phyloP scores from a whole-genome alignment of 139 green algal species.

The Tetratostichococcus sp. region DNA sequence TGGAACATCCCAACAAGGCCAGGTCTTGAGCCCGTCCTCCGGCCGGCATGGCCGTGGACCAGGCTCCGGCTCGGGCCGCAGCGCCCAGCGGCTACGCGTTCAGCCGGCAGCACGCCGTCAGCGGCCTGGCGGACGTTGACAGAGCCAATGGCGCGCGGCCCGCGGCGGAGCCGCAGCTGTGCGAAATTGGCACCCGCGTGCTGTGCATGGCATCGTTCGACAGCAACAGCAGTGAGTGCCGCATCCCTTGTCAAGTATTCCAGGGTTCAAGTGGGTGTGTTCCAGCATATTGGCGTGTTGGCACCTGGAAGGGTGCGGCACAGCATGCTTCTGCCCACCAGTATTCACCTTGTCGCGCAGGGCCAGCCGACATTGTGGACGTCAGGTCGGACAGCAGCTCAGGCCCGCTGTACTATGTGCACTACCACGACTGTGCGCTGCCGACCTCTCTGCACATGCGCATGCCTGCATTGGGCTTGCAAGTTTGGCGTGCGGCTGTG shows the following conservation, averaged over 20 bases:
- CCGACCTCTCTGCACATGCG: too few species aligned
- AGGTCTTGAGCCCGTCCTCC: too few species aligned
- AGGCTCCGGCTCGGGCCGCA: too few species aligned
- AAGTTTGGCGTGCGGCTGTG: too few species aligned
- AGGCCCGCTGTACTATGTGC: constrained; percentile 74
- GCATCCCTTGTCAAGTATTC: not conserved
- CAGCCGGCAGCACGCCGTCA: not conserved
- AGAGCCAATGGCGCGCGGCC: not conserved
- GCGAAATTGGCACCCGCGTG: constrained; percentile 26
- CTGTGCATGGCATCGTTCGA: constrained; percentile 48
- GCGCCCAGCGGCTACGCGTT: too few species aligned
- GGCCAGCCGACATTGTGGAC: constrained; percentile 46
- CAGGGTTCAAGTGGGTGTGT: too few species aligned
- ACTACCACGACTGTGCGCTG: constrained; percentile 79
- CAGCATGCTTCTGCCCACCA: not conserved
- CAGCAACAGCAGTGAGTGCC: constrained; percentile 3
- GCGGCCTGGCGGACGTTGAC: not conserved
- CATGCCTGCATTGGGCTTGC: too few species aligned
- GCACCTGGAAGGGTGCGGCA: not conserved
- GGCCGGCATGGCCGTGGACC: too few species aligned
- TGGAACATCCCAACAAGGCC: too few species aligned
- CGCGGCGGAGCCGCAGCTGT: not conserved
- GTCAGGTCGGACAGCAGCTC: not conserved
- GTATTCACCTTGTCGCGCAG: constrained; percentile 11
- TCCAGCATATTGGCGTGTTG: too few species aligned